Evolutionary conservation across 73 alveolate species (phyloP), one percentile per base, ranked within the genome.

Genomic region (Tetrahymena thermophila): DNA sequence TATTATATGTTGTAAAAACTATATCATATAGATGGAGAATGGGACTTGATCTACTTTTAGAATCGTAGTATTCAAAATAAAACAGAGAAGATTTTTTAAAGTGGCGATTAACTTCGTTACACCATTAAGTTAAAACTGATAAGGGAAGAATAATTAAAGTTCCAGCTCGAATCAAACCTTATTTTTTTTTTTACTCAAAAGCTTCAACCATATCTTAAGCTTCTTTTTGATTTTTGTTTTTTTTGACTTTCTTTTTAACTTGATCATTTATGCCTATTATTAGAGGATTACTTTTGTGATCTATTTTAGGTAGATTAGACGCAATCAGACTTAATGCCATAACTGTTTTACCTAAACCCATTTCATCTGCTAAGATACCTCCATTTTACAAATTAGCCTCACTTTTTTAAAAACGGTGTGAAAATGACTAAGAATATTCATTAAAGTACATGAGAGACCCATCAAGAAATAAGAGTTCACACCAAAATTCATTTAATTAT

Each of bases 291-390:
- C 37, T 71, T 71, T 71, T 71, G n/a, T 71, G 89, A 31, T 71
- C 89, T 23, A 71, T 25, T 31, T 71, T 71, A 28, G 89, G 89
- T 71, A 71, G 23, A 71, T 71, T 35, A 10, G 94, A 93, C 10
- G 94, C 85, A 21, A 95, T 50, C 35, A 95, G 11, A 34, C 94
- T 94, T 16, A 95, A 5, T 7, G 97, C 93, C 84, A 89, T 43
- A 43, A 95, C 94, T 43, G 95, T 95, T 34, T 95, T 95, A 43
- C 97, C 97, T 23, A 95, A 50, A 34, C 97, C 97, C 97, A 95
- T 95, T 89, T 93, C 57, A 93, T 95, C 97, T 25, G 97, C 97
- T 35, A 95, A 44, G 0, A 95, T 95, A 2, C 97, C 97, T 7
- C 97, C 97, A 37, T 93, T 95, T 85, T 71, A 21, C 17, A 71